Conservation (phyloP, 768 basidiomycete species). For the Vararia minispora region DNA sequence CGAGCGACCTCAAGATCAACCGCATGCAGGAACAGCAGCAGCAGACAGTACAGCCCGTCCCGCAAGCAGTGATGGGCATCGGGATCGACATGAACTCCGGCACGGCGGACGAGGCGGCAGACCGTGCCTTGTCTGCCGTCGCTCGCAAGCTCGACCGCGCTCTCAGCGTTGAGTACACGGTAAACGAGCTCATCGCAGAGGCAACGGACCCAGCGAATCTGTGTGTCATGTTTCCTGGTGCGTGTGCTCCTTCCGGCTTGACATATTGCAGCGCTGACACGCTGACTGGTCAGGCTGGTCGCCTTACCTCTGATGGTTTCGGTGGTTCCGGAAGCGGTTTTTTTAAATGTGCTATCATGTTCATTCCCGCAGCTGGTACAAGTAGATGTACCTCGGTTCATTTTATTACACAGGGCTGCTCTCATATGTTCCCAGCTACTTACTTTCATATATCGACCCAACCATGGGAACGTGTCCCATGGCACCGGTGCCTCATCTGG, state of each 20-base stretch:
- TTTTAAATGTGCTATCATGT: too few species aligned
- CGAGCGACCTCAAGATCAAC: slow-evolving; percentile 64
- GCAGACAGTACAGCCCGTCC: slow-evolving; percentile 16
- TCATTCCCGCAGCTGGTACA: too few species aligned
- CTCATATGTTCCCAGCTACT: too few species aligned
- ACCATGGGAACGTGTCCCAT: too few species aligned
- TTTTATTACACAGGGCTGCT: too few species aligned
- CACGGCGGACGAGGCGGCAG: slow-evolving; percentile 75
- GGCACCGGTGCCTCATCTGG: too few species aligned
- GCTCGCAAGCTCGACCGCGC: slow-evolving; percentile 72
- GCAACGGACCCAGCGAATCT: slow-evolving; percentile 73
- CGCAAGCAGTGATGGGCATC: slow-evolving; percentile 23
- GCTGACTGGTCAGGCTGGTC: too few species aligned
- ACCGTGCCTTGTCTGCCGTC: slow-evolving; percentile 76
- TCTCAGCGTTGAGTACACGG: slow-evolving; percentile 85
- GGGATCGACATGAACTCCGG: slow-evolving; percentile 56
- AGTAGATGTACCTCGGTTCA: too few species aligned
- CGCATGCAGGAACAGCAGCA: slow-evolving; percentile 37
- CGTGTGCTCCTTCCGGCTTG: slow-evolving; percentile 18
- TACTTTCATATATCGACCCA: too few species aligned
- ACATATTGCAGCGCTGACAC: too few species aligned
- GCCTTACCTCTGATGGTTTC: too few species aligned
- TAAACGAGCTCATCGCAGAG: slow-evolving; percentile 85
- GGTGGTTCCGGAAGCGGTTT: too few species aligned
- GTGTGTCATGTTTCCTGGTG: slow-evolving; percentile 68